Conservation (phyloP, 2,329 filamentous ascomycete genomes). For the Hawksworthiomyces lignivorus region DNA sequence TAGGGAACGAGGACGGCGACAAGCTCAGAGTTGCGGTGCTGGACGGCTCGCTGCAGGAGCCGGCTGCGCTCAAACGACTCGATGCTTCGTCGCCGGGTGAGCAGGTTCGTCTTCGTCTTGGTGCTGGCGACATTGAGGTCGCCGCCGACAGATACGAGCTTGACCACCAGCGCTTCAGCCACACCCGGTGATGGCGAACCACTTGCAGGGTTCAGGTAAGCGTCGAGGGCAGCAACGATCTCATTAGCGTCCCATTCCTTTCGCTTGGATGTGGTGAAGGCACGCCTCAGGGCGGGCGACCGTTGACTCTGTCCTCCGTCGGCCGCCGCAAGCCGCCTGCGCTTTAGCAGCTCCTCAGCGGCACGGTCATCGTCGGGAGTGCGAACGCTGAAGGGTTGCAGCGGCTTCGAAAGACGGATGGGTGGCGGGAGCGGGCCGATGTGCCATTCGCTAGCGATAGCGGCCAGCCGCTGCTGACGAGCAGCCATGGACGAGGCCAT, state of each 20-base stretch:
- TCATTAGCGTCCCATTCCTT: conserved; percentile 46
- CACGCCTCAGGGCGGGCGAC: conserved; percentile 24
- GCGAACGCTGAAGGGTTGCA: conserved; percentile 34
- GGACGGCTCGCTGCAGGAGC: conserved; percentile 39
- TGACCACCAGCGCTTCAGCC: conserved; percentile 46
- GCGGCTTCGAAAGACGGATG: conserved; percentile 27
- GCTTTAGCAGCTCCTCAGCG: conserved; percentile 48
- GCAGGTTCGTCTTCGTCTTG: conserved; percentile 39
- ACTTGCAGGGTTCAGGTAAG: conserved; percentile 40
- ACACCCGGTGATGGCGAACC: conserved; percentile 48
- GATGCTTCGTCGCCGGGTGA: conserved; percentile 41
- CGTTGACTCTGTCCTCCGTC: conserved; percentile 16
- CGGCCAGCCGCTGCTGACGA: conserved; percentile 40
- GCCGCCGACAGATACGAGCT: conserved; percentile 41
- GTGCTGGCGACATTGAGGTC: conserved; percentile 40
- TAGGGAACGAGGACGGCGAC: conserved; percentile 46
- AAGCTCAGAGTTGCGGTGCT: conserved; percentile 48
- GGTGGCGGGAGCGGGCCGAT: conserved; percentile 33
- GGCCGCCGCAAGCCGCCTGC: conserved; percentile 24
- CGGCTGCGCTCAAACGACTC: conserved; percentile 43
- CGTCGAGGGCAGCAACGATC: conserved; percentile 43
- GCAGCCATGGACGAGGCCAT: conserved; percentile 21
- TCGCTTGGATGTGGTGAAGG: conserved; percentile 35
- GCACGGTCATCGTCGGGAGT: conserved; percentile 40
- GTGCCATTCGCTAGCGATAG: conserved; percentile 44